Conservation (phyloP, 345 rosid species). For the Cardamine resedifolia region DNA sequence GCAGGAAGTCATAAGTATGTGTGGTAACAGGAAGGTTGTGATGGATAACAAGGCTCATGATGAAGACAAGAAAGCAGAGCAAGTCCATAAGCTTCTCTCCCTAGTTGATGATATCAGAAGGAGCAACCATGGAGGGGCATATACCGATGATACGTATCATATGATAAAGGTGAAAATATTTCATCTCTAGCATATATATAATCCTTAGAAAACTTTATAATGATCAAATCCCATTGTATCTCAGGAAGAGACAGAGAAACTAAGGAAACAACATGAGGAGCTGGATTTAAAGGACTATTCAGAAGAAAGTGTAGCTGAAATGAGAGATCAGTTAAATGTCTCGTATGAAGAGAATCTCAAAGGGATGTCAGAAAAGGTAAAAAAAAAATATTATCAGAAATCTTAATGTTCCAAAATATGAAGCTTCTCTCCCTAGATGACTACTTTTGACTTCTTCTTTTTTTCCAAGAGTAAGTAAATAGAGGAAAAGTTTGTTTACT, state of each 20-base stretch:
- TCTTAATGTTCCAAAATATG: no score
- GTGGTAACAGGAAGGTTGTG: conserved; percentile 54
- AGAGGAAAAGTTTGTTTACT: no score
- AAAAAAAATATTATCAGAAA: no score
- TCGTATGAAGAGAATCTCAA: neutral
- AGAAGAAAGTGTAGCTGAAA: neutral
- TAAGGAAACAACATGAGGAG: neutral
- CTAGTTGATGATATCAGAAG: conserved; percentile 47
- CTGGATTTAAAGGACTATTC: neutral
- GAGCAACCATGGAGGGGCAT: conserved; percentile 61
- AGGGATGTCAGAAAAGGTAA: no score
- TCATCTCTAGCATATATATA: no score
- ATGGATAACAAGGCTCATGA: conserved; percentile 72
- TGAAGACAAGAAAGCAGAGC: conserved; percentile 47
- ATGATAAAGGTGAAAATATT: neutral
- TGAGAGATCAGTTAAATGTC: neutral
- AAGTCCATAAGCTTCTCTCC: conserved; percentile 56
- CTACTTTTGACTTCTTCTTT: no score
- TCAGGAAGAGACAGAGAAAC: neutral
- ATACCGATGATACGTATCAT: conserved; percentile 29
- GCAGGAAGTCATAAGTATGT: conserved; percentile 55
- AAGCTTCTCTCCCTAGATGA: no score
- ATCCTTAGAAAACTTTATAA: no score
- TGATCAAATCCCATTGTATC: no score
- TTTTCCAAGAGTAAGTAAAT: no score